Evolutionary conservation across 2,329 filamentous ascomycete species (phyloP).

Genomic region (Alternaria sp.): DNA sequence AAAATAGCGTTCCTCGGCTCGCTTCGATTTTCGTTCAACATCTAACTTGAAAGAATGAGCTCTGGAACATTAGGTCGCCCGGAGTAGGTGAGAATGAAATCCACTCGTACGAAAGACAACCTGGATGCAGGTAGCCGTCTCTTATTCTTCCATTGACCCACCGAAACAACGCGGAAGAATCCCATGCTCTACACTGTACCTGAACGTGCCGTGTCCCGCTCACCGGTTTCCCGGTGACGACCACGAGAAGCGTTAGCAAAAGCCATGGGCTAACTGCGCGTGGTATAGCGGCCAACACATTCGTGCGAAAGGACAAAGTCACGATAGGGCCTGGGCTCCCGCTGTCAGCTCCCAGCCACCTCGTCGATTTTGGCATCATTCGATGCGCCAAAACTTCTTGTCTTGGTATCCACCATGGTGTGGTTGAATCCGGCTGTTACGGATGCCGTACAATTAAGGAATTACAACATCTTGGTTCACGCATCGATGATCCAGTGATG

Average conservation of each 20-base stretch:
- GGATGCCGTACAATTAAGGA: neutral
- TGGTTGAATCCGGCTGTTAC: neutral
- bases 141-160: neutral
- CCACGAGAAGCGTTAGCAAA: constrained; percentile 5
- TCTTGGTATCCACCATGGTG: neutral
- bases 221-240: constrained; percentile 14
- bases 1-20: neutral
- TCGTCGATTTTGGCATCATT: neutral
- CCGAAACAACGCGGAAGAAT: neutral
- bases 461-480: neutral
- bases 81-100: neutral
- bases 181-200: constrained; percentile 5
- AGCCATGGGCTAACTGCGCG: constrained; percentile 3
- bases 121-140: constrained; percentile 7
- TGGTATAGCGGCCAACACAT: constrained; percentile 3
- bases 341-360: constrained; percentile 12
- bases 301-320: constrained; percentile 2
- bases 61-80: neutral
- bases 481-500: neutral
- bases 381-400: constrained; percentile 1
- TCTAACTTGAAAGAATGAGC: neutral
- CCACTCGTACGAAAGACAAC: neutral
- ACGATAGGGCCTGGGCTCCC: neutral
- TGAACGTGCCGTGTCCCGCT: constrained; percentile 18
- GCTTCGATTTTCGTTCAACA: neutral